phyloP scores from a whole-genome alignment of 176 grass and related monocot genomes.

The Musa itinerans region DNA sequence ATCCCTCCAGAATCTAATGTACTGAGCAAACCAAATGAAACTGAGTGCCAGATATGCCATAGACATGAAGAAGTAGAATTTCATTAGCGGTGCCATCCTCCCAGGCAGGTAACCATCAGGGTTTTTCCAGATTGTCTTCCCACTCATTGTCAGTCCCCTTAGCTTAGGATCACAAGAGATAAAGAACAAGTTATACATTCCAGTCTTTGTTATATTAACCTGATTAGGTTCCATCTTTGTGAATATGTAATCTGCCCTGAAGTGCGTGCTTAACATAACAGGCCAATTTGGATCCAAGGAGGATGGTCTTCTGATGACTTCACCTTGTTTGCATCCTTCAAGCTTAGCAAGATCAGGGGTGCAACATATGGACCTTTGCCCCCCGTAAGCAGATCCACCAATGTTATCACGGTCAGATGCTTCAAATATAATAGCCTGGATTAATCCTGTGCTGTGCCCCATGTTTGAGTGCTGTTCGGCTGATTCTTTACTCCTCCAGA shows the following conservation, averaged over 20 bases:
- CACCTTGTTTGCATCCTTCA: slow-evolving; percentile 89
- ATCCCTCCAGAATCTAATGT: slow-evolving; percentile 92
- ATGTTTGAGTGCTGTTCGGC: slow-evolving; percentile 66
- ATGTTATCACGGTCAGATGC: slow-evolving; percentile 87
- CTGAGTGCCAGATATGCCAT: slow-evolving; percentile 64
- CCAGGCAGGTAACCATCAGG: slow-evolving; percentile 86
- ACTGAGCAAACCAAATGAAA: slow-evolving; percentile 80
- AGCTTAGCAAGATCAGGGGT: slow-evolving; percentile 94
- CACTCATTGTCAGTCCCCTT: slow-evolving; percentile 87
- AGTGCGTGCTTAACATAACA: slow-evolving; percentile 56
- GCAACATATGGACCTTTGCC: slow-evolving; percentile 96
- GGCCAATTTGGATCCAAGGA: slow-evolving; percentile 76
- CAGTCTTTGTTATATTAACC: slow-evolving; percentile 69
- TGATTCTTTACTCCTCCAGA: slow-evolving; percentile 65
- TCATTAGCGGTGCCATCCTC: slow-evolving; percentile 86
- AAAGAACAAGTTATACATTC: slow-evolving; percentile 99
- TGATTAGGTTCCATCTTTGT: slow-evolving; percentile 42
- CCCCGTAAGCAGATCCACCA: slow-evolving; percentile 93
- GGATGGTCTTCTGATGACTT: slow-evolving; percentile 78
- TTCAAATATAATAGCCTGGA: slow-evolving; percentile 94
- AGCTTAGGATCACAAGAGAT: slow-evolving; percentile 98
- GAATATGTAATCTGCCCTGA: slow-evolving; percentile 52
- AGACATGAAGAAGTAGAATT: slow-evolving; percentile 87
- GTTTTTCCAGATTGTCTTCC: slow-evolving; percentile 95
- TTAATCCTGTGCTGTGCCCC: slow-evolving; percentile 75